Conservation (phyloP, 805 yeast genomes). For the Yamadazyma akitaensis region DNA sequence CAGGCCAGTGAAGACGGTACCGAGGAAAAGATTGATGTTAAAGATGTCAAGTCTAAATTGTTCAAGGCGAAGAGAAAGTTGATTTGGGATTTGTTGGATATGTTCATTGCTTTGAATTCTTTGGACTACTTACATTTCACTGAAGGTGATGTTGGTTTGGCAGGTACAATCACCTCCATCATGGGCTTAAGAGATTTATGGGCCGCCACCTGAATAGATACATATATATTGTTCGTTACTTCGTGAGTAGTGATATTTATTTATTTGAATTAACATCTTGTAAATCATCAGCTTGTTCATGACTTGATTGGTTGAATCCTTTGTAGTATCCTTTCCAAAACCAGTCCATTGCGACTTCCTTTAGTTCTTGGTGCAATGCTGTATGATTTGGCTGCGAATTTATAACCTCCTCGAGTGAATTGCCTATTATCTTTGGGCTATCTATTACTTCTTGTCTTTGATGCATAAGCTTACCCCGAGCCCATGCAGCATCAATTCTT, state of each 20-base stretch:
- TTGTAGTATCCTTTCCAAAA: conserved; percentile 34
- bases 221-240: background rate
- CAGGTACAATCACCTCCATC: conserved; percentile 78
- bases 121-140: conserved; percentile 56
- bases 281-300: background rate
- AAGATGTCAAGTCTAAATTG: conserved; percentile 42
- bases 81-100: conserved; percentile 73
- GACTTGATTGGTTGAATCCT: conserved; percentile 15
- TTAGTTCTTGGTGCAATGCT: conserved; percentile 22
- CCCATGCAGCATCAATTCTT: background rate
- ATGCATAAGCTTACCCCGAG: background rate
- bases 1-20: conserved; percentile 16
- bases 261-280: background rate
- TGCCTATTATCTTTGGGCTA: background rate
- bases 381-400: conserved; percentile 14
- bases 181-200: conserved; percentile 75
- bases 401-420: conserved; percentile 14
- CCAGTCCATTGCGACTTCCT: conserved; percentile 23
- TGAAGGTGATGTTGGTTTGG: conserved; percentile 80
- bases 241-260: conserved; percentile 4
- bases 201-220: conserved; percentile 27
- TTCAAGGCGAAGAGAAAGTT: conserved; percentile 56
- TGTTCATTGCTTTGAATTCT: conserved; percentile 69
- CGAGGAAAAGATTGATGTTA: conserved; percentile 29
- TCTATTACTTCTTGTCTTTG: background rate